A percentile compares a stretch with the other conserved stretches of the same genome.
Conservation (phyloP, 108 stramenopile genomes). For the Skeletonema menzelii region DNA sequence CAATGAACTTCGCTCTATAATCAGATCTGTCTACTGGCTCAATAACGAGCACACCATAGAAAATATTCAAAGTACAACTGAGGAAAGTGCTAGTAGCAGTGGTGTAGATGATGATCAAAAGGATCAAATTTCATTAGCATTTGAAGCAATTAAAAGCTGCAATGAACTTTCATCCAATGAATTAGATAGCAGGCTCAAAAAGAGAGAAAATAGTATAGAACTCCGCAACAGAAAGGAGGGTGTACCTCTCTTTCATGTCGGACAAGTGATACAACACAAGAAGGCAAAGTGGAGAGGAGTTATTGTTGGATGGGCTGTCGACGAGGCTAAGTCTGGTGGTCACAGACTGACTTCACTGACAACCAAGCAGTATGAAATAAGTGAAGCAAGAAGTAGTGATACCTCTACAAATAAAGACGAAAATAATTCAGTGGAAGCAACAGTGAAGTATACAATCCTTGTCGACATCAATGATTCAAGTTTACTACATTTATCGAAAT, state of each 20-base stretch:
- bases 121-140: conserved; percentile 59
- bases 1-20: conserved; percentile 47
- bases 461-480: conserved; percentile 72
- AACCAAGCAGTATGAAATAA: conserved; percentile 53
- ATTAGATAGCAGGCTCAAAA: conserved; percentile 34
- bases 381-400: not conserved
- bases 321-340: conserved; percentile 12
- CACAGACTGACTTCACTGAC: conserved; percentile 64
- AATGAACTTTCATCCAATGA: conserved; percentile 62
- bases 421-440: conserved; percentile 3
- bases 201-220: conserved; percentile 24
- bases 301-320: conserved; percentile 63
- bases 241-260: conserved; percentile 58
- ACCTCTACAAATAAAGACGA: not conserved
- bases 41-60: conserved; percentile 44
- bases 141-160: conserved; percentile 71
- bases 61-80: not conserved
- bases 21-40: conserved; percentile 67
- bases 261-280: conserved; percentile 75
- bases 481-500: conserved; percentile 32
- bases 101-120: conserved; percentile 32
- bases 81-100: not conserved
- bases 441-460: conserved; percentile 57
- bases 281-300: conserved; percentile 73
- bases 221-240: conserved; percentile 9